Base-by-base conservation (phyloP, 192 early-diverging fungal species). In the Spizellomyces punctatus region DNA sequence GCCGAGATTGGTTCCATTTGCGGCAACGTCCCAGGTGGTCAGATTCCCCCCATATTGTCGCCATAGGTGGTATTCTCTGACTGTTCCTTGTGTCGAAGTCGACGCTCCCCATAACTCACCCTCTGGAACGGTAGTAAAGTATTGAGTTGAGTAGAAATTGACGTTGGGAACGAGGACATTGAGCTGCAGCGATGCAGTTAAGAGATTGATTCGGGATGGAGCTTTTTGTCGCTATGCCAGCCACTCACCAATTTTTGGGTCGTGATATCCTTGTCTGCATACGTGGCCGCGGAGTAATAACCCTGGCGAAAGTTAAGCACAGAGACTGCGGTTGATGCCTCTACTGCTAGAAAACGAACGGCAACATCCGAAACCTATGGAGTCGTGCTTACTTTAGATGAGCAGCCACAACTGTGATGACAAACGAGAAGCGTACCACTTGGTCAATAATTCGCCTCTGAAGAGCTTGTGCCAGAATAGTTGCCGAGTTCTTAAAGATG, bases 71-170 rank as follows among this genome's bases (percentile, higher is more conserved):
- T 52, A 67, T 58, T 3, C 66, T 16, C 1, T 57, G 0, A 10
- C 17, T 4, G 66, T 14, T 57, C 19, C 10, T 1, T 12, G 54
- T 36, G 27, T 36, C 27, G 27, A 36, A 36, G 27, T 36, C 27
- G 22, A 0, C 0, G 58, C 68, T 19, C 68, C 68, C 41, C 43
- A 45, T 58, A 70, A 63, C 4, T 70, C 55, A 16, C 68, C 68
- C 42, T 10, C 68, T 10, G 66, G 66, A 19, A 70, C 58, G 42
- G 46, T 45, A 1, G 68, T 70, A 45, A 70, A 63, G 41, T 70
- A 62, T n/a, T 22, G 58, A 10, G 56, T 5, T 10, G 55, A 19
- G 36, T 45, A 70, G 22, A 59, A n/a, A 19, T 62, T 49, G 12
- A 27, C 46, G 43, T 46, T 21, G 14, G 68, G 68, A 46, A 70